Evolutionary conservation across 2,329 filamentous ascomycete species (phyloP).

Genomic region (Aureobasidium sp.): DNA sequence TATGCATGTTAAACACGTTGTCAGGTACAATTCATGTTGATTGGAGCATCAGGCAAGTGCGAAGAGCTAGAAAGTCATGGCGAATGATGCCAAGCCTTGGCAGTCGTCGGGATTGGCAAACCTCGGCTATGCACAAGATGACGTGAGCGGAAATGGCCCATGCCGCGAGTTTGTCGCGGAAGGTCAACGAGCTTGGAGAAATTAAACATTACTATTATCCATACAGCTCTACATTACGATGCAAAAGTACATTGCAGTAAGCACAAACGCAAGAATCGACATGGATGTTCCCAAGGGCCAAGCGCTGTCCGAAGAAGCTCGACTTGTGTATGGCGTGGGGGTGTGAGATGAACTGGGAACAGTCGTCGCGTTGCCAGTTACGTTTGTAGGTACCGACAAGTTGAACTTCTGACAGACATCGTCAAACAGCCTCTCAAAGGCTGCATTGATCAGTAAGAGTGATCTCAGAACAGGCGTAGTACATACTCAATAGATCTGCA

Average conservation of each 20-base stretch:
- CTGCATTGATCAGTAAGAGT: not conserved
- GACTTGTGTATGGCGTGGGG: not conserved
- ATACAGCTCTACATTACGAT: not conserved
- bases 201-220: not conserved
- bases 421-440: conserved; percentile 2
- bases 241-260: not conserved
- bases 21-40: not conserved
- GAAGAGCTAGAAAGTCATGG: not conserved
- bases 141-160: not conserved
- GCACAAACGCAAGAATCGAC: not conserved
- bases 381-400: conserved; percentile 4
- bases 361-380: conserved; percentile 5
- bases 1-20: not conserved
- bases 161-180: not conserved
- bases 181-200: not conserved
- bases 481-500: not conserved
- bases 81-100: not conserved
- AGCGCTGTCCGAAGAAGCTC: not conserved
- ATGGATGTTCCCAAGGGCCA: not conserved
- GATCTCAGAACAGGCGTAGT: not conserved
- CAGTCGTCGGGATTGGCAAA: too few relatives aligned
- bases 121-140: not conserved
- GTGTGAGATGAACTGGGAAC: not conserved
- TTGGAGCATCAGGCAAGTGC: not conserved
- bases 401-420: conserved; percentile 8